These are phyloP conservation scores for Herpotrichia juniperi DNA, from an alignment of 2,329 filamentous ascomycete genomes.

Conservation along the genomic window DNA sequence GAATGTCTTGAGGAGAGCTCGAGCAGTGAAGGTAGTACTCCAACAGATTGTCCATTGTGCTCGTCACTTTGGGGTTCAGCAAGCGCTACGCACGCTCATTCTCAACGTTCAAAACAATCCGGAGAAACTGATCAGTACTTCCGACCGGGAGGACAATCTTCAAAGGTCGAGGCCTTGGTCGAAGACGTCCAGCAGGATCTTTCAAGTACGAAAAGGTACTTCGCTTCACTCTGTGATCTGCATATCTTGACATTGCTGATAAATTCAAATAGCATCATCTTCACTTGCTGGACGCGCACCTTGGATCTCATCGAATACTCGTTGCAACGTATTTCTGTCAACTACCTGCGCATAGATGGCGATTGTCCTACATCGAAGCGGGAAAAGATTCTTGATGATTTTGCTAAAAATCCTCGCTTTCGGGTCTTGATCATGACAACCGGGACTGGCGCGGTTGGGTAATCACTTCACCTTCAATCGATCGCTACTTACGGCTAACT, in stretches of 20 bases:
- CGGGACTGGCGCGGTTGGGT: conserved; percentile 60
- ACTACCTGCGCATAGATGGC: conserved; percentile 51
- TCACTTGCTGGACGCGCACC: conserved; percentile 38
- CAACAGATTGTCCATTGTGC: conserved; percentile 30
- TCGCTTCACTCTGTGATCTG: not conserved
- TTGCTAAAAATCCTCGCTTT: conserved; percentile 30
- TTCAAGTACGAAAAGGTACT: conserved; percentile 33
- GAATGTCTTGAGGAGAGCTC: conserved; percentile 39
- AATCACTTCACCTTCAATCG: not conserved
- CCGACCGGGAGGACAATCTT: conserved; percentile 33
- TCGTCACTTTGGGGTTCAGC: conserved; percentile 16
- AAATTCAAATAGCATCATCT: conserved; percentile 30
- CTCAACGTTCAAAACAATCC: not conserved
- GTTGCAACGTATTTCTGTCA: not conserved
- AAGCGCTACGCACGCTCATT: not conserved
- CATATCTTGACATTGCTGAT: not conserved
- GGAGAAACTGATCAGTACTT: conserved; percentile 36
- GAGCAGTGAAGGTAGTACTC: conserved; percentile 6
- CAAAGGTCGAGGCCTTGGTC: conserved; percentile 44
- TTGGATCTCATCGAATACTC: conserved; percentile 26
- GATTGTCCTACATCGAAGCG: conserved; percentile 44
- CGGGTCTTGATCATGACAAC: conserved; percentile 60
- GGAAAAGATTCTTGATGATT: conserved; percentile 48
- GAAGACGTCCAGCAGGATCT: conserved; percentile 37
- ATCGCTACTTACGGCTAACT: not conserved